Conservation (phyloP, 192 early-diverging fungal genomes). For the Bifiguratus adelaidae region DNA sequence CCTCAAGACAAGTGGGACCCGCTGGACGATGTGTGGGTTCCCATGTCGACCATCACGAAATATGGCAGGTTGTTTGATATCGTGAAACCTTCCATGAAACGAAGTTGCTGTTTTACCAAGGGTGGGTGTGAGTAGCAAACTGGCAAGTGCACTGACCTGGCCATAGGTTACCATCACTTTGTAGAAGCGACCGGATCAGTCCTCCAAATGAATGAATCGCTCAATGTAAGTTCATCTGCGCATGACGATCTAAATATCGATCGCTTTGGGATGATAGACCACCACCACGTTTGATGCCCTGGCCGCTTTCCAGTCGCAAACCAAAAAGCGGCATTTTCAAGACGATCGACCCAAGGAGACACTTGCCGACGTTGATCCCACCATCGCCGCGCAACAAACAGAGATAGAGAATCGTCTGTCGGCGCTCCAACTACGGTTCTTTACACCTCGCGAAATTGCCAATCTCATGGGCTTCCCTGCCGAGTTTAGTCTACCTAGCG, state of each 20-base stretch:
- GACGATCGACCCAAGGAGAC: no score
- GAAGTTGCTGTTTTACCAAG: slow-evolving; percentile 79
- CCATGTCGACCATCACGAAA: slow-evolving; percentile 19
- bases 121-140: slow-evolving; percentile 11
- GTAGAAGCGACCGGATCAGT: slow-evolving; percentile 48
- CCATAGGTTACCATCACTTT: slow-evolving; percentile 59
- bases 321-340: not conserved
- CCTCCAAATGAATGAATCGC: slow-evolving; percentile 31
- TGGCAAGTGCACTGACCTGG: not conserved
- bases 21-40: not conserved
- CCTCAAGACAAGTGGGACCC: slow-evolving; percentile 22
- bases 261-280: slow-evolving; percentile 6
- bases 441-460: slow-evolving; percentile 56
- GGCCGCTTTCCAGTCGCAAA: slow-evolving; percentile 6
- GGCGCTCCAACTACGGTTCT: slow-evolving; percentile 33
- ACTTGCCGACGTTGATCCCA: no score
- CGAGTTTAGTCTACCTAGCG: slow-evolving; percentile 60
- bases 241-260: not conserved
- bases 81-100: slow-evolving; percentile 42
- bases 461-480: slow-evolving; percentile 72
- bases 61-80: slow-evolving; percentile 50
- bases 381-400: no score
- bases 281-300: slow-evolving; percentile 19
- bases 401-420: slow-evolving; percentile 18
- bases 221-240: slow-evolving; percentile 26